Evolutionary conservation across 441 rosid genomes (phyloP), one percentile per base, ranked within the genome.

Genomic region (Gossypium schwendimanii): DNA sequence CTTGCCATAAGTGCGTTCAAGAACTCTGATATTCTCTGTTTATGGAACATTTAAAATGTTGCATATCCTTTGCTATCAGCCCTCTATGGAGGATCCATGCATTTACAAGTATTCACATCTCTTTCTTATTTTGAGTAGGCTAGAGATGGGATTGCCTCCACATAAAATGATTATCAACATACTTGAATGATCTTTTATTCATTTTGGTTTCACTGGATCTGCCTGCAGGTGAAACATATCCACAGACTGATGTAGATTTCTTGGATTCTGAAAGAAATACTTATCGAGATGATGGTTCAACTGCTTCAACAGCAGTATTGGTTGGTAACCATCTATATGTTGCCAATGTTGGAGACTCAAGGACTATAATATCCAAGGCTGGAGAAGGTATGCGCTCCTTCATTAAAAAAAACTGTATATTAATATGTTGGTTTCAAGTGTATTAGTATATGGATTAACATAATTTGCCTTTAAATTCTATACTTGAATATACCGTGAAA

Each of bases 271-370:
- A 91, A 82, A 90, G 85, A 76, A 97, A 90, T 76, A 79, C 84
- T 17, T 93, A 79, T 71, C 79, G 99, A 71, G 98, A 95, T 76
- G 99, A 95, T 85, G 99, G 98, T 76, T 95, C 99, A 62, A 95
- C 99, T 66, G 99, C 99, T 83, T 95, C 98, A 33, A 85, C 97
- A 61, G 99, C 97, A 33, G 90, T 93, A 36, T 81, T 95, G 79
- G 91, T 95, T 39, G 97, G 94, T 75, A 85, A 83, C 77, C 98
- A 91, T 87, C 84, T 93, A 7, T 95, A 86, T 78, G 99, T 95
- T 85, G 99, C 99, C 63, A 95, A 91, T 77, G 99, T 95, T 76
- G 99, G 99, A 81, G 98, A 95, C 79, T 95, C 98, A 12, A 87
- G 99, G 73, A 89, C 99, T 36, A 87, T 95, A 59, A 83, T 93